Evolutionary conservation across 2,329 filamentous ascomycete species (phyloP).

Genomic region (Neonectria coccinea): DNA sequence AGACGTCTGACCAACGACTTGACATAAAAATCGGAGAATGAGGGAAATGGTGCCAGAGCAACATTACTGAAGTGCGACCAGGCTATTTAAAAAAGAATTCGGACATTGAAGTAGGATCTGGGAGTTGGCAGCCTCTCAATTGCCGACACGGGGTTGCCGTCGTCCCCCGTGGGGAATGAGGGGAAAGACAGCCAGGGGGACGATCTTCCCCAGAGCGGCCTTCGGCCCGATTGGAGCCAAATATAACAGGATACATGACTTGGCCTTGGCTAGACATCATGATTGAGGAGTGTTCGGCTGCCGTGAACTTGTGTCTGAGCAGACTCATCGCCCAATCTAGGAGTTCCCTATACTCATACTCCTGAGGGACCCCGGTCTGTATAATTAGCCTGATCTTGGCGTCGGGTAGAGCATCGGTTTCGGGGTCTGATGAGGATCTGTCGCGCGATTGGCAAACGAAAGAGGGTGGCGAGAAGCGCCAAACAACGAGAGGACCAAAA

Average conservation of each 20-base stretch:
- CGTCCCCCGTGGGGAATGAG: conserved; percentile 14
- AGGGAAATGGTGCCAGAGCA: background rate
- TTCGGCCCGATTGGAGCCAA: conserved; percentile 5
- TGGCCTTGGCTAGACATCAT: background rate
- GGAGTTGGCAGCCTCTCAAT: background rate
- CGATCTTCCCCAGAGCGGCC: conserved; percentile 11
- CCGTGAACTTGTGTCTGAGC: no score
- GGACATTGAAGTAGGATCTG: background rate
- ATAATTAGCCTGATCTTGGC: background rate
- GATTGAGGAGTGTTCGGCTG: background rate
- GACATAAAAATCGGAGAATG: background rate
- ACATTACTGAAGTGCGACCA: no score
- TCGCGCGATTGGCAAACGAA: background rate
- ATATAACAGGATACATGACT: conserved; percentile 1
- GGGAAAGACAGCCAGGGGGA: conserved; percentile 6
- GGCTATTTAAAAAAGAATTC: background rate
- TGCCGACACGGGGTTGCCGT: background rate
- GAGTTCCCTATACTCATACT: no score
- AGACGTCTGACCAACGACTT: background rate
- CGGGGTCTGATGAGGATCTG: background rate
- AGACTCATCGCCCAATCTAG: no score
- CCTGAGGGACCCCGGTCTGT: no score
- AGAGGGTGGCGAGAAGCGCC: background rate
- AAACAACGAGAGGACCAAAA: background rate
- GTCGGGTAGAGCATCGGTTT: no score